Percentiles rank a stretch among this genome's conserved stretches.
Evolutionary conservation across 306 rosid genomes (phyloP).

Genomic region (Vigna mungo): DNA sequence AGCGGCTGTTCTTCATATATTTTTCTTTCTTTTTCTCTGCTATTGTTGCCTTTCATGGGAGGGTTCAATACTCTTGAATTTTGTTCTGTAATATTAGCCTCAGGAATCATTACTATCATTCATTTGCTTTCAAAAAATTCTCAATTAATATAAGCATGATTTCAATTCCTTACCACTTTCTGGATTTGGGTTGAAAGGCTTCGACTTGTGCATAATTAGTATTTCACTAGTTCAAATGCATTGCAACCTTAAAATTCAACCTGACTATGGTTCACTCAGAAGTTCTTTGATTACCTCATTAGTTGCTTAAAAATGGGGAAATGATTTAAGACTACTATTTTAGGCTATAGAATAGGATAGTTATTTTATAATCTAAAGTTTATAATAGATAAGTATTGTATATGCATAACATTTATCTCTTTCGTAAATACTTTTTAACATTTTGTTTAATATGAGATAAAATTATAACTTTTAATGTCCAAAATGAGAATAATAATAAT

Average conservation of each 20-base stretch:
- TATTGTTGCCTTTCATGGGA: slow-evolving; percentile 45
- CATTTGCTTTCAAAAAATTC: slow-evolving; percentile 29
- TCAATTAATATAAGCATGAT: slow-evolving; percentile 1
- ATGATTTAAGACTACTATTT: too few relatives aligned
- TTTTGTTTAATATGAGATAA: too few relatives aligned
- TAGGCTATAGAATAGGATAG: too few relatives aligned
- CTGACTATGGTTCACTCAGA: neutral
- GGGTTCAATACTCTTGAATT: slow-evolving; percentile 47
- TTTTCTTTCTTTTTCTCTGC: neutral
- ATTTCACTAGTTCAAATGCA: neutral
- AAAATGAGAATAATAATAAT: too few relatives aligned
- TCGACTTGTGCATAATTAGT: neutral
- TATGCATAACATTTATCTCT: too few relatives aligned
- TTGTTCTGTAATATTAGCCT: slow-evolving; percentile 53
- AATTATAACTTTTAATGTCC: too few relatives aligned
- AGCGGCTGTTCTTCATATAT: slow-evolving; percentile 52
- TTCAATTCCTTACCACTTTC: slow-evolving; percentile 6
- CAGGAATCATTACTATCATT: slow-evolving; percentile 39
- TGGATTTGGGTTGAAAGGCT: slow-evolving; percentile 15
- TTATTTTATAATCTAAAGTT: too few relatives aligned
- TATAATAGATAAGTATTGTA: too few relatives aligned
- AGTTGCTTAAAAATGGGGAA: too few relatives aligned
- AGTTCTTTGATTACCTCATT: too few relatives aligned
- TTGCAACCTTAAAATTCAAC: neutral
- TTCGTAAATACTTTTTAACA: too few relatives aligned